phyloP scores from a whole-genome alignment of 257 asterid genomes.

The Solanum pinnatisectum region DNA sequence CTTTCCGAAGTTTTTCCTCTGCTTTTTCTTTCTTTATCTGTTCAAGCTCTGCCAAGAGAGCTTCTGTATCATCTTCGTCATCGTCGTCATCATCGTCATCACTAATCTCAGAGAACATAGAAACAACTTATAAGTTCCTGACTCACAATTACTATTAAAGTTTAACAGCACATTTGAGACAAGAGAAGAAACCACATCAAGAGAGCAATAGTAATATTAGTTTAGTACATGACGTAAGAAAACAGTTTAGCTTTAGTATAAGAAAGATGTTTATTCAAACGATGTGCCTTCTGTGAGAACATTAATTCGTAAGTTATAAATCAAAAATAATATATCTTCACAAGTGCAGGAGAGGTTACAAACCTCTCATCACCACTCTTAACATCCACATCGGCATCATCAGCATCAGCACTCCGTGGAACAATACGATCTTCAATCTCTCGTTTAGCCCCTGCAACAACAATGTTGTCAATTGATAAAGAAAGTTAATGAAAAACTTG shows the following conservation, averaged over 20 bases:
- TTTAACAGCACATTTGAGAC: neutral
- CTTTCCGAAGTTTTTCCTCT: slow-evolving; percentile 76
- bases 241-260: neutral
- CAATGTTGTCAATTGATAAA: neutral
- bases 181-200: neutral
- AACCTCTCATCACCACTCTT: slow-evolving; percentile 70
- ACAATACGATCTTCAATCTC: slow-evolving; percentile 72
- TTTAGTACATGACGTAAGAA: neutral
- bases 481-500: neutral
- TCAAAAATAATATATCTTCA: neutral
- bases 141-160: neutral
- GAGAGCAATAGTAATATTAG: neutral
- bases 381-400: slow-evolving; percentile 57
- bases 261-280: neutral
- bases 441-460: slow-evolving; percentile 53
- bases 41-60: slow-evolving; percentile 90
- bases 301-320: neutral
- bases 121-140: neutral
- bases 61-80: slow-evolving; percentile 82
- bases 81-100: slow-evolving; percentile 51
- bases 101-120: slow-evolving; percentile 5
- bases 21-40: slow-evolving; percentile 86
- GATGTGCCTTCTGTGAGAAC: neutral
- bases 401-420: slow-evolving; percentile 86
- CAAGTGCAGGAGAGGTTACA: neutral